Conservation (phyloP, 2,329 filamentous ascomycete species). For the Cercospora sp. region DNA sequence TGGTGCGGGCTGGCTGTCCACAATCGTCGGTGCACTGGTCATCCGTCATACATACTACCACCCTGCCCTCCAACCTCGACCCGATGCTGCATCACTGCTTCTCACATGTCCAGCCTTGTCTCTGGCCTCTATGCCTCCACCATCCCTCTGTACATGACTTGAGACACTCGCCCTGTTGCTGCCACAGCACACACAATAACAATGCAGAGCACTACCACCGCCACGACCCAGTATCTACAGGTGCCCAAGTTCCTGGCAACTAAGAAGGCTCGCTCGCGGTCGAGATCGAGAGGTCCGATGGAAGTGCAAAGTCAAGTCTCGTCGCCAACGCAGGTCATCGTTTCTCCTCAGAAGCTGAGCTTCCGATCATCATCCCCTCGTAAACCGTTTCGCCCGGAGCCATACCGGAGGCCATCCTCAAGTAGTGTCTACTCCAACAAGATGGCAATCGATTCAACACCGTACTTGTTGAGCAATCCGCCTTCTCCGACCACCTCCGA, state of each 20-base stretch:
- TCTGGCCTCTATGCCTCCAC: neutral
- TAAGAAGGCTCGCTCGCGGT: slow-evolving; percentile 38
- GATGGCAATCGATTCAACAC: slow-evolving; percentile 17
- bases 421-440: slow-evolving; percentile 19
- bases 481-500: slow-evolving; percentile 14
- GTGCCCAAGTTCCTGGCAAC: slow-evolving; percentile 40
- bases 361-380: slow-evolving; percentile 27
- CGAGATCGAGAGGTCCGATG: slow-evolving; percentile 32
- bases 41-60: neutral
- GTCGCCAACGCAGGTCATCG: slow-evolving; percentile 30
- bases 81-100: neutral
- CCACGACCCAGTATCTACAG: slow-evolving; percentile 39
- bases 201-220: slow-evolving; percentile 26
- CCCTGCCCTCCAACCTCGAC: slow-evolving; percentile 3
- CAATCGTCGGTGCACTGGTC: neutral
- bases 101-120: neutral
- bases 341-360: slow-evolving; percentile 31
- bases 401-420: slow-evolving; percentile 20
- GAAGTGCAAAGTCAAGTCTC: slow-evolving; percentile 29
- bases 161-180: slow-evolving; percentile 9
- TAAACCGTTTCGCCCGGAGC: slow-evolving; percentile 25
- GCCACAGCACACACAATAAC: slow-evolving; percentile 23
- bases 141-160: neutral
- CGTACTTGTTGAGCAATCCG: slow-evolving; percentile 25
- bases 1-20: slow-evolving; percentile 9